Evolutionary conservation across 2,329 filamentous ascomycete genomes (phyloP).

Genomic region (Ceratocystis albifundus): DNA sequence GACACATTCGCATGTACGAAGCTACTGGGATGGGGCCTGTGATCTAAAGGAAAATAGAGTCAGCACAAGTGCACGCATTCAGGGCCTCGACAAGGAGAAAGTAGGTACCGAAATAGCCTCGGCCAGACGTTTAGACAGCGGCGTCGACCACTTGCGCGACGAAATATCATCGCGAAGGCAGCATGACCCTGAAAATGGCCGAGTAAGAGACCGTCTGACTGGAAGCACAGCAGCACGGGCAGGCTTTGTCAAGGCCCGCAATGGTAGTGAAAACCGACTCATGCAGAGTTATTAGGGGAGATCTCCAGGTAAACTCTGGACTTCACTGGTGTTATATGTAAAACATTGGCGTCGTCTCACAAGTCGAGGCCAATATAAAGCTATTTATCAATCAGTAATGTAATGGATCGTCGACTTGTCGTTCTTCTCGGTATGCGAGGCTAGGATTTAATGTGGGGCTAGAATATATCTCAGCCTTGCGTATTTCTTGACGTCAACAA

Average conservation of each 20-base stretch:
- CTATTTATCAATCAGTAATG: no score
- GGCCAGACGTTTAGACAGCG: conserved; percentile 73
- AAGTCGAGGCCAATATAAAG: neutral
- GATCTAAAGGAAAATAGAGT: conserved; percentile 31
- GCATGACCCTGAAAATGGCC: neutral
- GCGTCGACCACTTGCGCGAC: conserved; percentile 68
- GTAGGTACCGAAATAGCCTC: conserved; percentile 67
- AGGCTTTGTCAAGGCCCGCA: neutral
- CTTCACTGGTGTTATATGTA: neutral
- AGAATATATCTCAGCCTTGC: neutral
- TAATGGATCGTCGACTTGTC: neutral
- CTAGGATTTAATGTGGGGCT: neutral
- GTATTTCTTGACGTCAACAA: conserved; percentile 1
- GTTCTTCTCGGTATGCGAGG: neutral
- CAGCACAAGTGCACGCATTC: neutral
- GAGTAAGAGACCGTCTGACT: neutral
- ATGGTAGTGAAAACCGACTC: neutral
- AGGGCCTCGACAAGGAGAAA: neutral
- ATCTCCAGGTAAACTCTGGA: neutral
- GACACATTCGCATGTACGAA: conserved; percentile 95
- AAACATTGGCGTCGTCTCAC: neutral
- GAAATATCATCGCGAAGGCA: neutral
- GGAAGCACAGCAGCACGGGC: neutral
- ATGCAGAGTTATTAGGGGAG: neutral
- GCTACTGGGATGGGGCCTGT: conserved; percentile 88